Base-by-base conservation (phyloP, 352 stramenopile species). In the Globisporangium camurandrum region DNA sequence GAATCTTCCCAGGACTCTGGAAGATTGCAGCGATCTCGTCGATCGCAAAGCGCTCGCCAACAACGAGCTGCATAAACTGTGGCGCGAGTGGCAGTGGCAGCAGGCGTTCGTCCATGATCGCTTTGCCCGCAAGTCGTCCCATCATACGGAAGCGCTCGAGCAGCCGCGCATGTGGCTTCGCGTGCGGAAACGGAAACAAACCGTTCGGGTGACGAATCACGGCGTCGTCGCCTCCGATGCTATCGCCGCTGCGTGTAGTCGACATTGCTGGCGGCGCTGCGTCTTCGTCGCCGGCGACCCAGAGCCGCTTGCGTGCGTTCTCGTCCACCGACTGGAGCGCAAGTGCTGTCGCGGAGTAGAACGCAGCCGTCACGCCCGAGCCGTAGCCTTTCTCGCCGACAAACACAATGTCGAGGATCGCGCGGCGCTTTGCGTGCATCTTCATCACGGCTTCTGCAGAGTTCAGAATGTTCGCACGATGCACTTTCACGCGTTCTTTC, bases 401-500 rank as follows among this genome's bases (percentile, higher is more conserved):
- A 67, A 93, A 93, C 1, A 92, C 75, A 39, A 93, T 76, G 58
- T 93, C 83, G 28, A 93, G 50, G 19, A 93, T 80, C 24, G 80
- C 78, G 56, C 86, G 87, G 4, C 80, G 78, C 58, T 91, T 92
- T 4, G 63, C 75, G 27, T 93, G 80, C 72, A 90, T 86, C 58
- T 91, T 88, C 77, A 93, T 89, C 6, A 91, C 69, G 3, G 70
- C 71, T 20, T 93, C 78, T 0, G 83, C 83, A 0, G 78, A 90
- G 41, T 71, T 67, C 31, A 93, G 48, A 38, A 93, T 82, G 36
- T 87, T 87, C 17, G 66, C 65, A 19, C 83, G 77, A 48, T 86
- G 63, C 9, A 93, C 78, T 31, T 89, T 91, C 44, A 90, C 83
- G n/a, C 80, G 80, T 46, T 93, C 80, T 57, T 92, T 93, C 10